Evolutionary conservation across 306 rosid species (phyloP).

Genomic region (Glycine tomentella): DNA sequence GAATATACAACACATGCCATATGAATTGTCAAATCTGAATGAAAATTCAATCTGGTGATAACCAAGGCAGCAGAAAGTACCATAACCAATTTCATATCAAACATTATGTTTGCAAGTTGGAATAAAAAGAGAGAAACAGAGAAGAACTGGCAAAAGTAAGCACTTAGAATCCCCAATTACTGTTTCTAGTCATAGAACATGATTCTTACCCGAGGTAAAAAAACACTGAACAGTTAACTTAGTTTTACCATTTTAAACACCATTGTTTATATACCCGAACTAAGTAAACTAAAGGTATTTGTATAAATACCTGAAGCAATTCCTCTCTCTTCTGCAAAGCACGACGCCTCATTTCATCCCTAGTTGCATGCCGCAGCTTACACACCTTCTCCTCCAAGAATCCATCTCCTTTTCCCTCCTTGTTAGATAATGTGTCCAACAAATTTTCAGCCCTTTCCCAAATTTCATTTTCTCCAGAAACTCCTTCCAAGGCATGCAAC

Average conservation of each 20-base stretch:
- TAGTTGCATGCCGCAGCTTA: conserved; percentile 86
- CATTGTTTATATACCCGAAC: not conserved
- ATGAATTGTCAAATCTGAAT: not conserved
- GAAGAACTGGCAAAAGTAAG: not conserved
- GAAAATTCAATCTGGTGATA: conserved; percentile 9
- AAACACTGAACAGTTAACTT: not conserved
- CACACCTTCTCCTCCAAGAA: conserved; percentile 89
- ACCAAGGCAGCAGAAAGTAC: not conserved
- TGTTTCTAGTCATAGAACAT: conserved; percentile 9
- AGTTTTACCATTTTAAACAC: not conserved
- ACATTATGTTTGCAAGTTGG: conserved; percentile 11
- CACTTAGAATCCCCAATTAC: not conserved
- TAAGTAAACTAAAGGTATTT: not conserved
- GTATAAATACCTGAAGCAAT: conserved; percentile 75
- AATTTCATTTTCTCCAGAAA: conserved; percentile 82
- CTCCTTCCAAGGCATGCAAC: conserved; percentile 97
- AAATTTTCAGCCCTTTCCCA: conserved; percentile 98
- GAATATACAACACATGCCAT: not conserved
- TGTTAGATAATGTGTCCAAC: conserved; percentile 90
- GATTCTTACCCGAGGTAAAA: not conserved
- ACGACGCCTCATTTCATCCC: conserved; percentile 94
- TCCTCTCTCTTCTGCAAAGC: conserved; percentile 88
- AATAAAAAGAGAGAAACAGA: conserved; percentile 17
- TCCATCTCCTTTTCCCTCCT: conserved; percentile 97
- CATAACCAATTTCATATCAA: conserved; percentile 28